Base-by-base conservation (phyloP, 1,139 yeast species). In the Sugiyamaella neomexicana region DNA sequence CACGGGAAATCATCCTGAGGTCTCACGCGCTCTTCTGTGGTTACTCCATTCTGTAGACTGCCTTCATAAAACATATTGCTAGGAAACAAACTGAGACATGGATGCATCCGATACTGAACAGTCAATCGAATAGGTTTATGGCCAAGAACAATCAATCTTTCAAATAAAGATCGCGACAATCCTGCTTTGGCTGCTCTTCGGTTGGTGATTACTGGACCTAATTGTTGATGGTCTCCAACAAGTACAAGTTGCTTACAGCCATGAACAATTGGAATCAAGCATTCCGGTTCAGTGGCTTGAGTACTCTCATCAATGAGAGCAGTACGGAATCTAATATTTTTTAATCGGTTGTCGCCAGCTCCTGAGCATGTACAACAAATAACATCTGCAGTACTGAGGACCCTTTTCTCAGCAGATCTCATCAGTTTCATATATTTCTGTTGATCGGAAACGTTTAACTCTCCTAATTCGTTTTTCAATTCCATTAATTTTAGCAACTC, bases 41-140 rank as follows among this genome's bases (percentile, higher is more conserved):
- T 85, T 9, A 90, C 96, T 62, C 97, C 97, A 67, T 90, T 90
- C 68, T 90, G 97, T 63, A 91, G 78, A 46, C 87, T 80, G 32
- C 98, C 98, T 65, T 90, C 97, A 70, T 91, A 91, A 66, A 89
- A 91, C 89, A 88, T 85, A 68, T 90, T 89, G 65, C 95, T 85
- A 17, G 97, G 87, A 67, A 89, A 91, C 64, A 89, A 96, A 60
- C 95, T 83, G 54, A 91, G 73, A 58, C 83, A 77, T 1, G 98
- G 98, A 68, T 90, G 88, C 98, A 91, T 91, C 73, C 98, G 85
- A 71, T 91, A 91, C 69, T 91, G 98, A 31, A 90, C 96, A 61
- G 89, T 95, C 56, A 91, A 76, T 60, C 97, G 76, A 58, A 89
- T 83, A 10, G 97, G 97, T 8, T 82, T 81, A 67, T 88, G 93